Conservation (phyloP, 169 alveolate genomes). For the Cryptosporidium sp. region DNA sequence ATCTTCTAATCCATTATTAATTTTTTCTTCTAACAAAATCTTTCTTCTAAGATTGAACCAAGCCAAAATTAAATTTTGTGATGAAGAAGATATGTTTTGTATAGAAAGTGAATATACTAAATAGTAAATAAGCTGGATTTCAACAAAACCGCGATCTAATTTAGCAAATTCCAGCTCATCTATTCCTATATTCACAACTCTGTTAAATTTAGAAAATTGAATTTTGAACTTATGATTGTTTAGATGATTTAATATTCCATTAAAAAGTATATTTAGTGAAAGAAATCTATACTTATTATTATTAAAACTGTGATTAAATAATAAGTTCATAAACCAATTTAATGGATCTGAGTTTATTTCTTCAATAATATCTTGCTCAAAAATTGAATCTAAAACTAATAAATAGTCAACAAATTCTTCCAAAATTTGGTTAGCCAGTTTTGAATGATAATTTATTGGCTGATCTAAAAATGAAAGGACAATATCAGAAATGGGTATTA, state of each 20-base stretch:
- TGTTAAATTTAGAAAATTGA: neutral
- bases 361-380: neutral
- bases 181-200: neutral
- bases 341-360: conserved; percentile 23
- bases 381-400: neutral
- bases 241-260: conserved; percentile 9
- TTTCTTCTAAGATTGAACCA: conserved; percentile 32
- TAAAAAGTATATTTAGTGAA: conserved; percentile 15
- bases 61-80: conserved; percentile 32
- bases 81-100: conserved; percentile 16
- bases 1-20: neutral
- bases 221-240: neutral
- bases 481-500: conserved; percentile 5
- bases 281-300: conserved; percentile 14
- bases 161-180: neutral
- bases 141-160: neutral
- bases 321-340: conserved; percentile 27
- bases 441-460: conserved; percentile 7
- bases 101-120: conserved; percentile 31
- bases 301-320: conserved; percentile 17
- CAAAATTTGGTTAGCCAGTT: conserved; percentile 24
- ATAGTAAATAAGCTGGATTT: conserved; percentile 9
- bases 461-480: conserved; percentile 24
- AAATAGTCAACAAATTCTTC: conserved; percentile 38
- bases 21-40: neutral